Evolutionary conservation across 805 yeast genomes (phyloP).

Genomic region (Brettanomyces custersianus): DNA sequence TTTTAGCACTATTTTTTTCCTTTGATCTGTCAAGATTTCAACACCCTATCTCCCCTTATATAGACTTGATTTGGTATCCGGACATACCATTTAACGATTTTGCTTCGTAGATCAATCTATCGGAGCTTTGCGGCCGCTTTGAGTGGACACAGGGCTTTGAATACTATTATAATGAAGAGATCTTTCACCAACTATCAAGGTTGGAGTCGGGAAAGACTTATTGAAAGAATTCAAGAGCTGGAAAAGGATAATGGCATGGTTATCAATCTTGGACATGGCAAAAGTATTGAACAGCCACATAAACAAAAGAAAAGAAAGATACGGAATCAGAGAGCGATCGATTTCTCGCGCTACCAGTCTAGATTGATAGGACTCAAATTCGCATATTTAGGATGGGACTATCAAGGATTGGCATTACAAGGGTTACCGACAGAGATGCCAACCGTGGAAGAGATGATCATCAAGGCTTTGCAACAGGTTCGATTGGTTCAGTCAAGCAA

Average conservation of each 20-base stretch:
- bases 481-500: constrained; percentile 53
- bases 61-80: too few species aligned
- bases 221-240: constrained; percentile 45
- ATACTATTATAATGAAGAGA: background rate
- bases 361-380: constrained; percentile 74
- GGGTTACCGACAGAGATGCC: constrained; percentile 68
- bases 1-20: too few species aligned
- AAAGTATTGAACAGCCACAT: constrained; percentile 1
- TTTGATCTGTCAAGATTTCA: too few species aligned
- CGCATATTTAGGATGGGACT: constrained; percentile 90
- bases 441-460: constrained; percentile 73
- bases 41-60: too few species aligned
- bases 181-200: constrained; percentile 5
- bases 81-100: too few species aligned
- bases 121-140: constrained; percentile 2
- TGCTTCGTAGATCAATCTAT: too few species aligned
- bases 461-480: constrained; percentile 63
- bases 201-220: constrained; percentile 61
- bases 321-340: constrained; percentile 40
- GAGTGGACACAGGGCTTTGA: constrained; percentile 1
- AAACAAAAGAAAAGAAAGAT: background rate
- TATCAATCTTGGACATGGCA: background rate
- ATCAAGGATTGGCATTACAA: constrained; percentile 84
- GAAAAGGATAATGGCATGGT: constrained; percentile 28
- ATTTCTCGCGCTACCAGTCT: constrained; percentile 51